phyloP scores from a whole-genome alignment of 208 protist genomes.

The Trypanosoma rangeli region DNA sequence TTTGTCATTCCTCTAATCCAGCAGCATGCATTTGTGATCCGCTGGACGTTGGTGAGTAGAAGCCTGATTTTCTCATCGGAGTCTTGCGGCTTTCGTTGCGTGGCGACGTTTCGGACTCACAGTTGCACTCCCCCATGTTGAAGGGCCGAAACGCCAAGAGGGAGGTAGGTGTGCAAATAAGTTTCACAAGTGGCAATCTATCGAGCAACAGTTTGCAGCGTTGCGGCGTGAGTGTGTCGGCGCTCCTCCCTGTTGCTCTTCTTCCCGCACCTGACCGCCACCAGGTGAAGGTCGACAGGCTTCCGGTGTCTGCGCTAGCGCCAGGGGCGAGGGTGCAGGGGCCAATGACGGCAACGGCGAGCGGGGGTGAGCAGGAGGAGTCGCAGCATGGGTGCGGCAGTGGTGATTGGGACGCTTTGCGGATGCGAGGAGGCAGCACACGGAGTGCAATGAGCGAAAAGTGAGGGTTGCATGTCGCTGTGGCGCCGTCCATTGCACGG shows the following conservation, averaged over 20 bases:
- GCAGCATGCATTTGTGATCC: neutral
- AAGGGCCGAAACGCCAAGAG: neutral
- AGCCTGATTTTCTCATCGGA: neutral
- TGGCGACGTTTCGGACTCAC: neutral
- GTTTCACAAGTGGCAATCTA: neutral
- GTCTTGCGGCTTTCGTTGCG: neutral
- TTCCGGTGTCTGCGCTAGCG: neutral
- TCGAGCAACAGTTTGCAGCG: neutral
- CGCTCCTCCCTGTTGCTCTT: neutral
- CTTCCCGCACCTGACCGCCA: no score
- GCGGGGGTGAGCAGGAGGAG: neutral
- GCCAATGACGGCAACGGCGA: neutral
- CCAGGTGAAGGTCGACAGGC: neutral
- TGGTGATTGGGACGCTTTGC: constrained; percentile 7
- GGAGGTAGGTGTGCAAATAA: neutral
- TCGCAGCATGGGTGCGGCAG: neutral
- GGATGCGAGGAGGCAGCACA: neutral
- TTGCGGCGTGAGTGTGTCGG: neutral
- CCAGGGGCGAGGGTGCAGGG: neutral
- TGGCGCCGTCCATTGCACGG: no score
- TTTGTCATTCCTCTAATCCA: neutral
- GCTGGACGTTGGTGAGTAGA: neutral
- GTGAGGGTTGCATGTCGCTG: neutral
- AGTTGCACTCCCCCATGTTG: neutral
- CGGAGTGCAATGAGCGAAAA: neutral